phyloP scores from a whole-genome alignment of 2,329 filamentous ascomycete species.

The Colletotrichum acutatum region DNA sequence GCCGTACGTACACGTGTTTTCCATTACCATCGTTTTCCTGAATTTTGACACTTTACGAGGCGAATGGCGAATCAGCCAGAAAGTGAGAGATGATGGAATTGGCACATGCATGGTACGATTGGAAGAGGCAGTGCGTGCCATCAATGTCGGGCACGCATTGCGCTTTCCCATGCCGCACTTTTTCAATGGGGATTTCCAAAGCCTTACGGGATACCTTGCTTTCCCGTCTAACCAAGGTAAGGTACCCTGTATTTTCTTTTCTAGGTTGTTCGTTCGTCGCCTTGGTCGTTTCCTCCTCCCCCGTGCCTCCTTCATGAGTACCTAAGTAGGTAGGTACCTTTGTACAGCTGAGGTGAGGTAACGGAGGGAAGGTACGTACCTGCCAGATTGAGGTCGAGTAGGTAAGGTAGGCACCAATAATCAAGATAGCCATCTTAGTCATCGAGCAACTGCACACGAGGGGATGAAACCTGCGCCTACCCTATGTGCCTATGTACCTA shows the following conservation, averaged over 20 bases:
- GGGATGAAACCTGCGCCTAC: not conserved
- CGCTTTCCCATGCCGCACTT: not conserved
- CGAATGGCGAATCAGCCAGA: not conserved
- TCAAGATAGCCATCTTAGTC: not conserved
- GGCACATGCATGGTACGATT: not conserved
- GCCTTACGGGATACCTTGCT: not conserved
- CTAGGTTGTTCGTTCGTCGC: not conserved
- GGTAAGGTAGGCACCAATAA: not conserved
- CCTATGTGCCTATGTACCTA: too few species aligned
- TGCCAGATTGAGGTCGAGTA: not conserved
- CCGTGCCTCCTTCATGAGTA: not conserved
- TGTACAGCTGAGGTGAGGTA: not conserved
- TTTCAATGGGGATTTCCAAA: not conserved
- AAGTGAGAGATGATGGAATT: slow-evolving; percentile 2
- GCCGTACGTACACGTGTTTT: not conserved
- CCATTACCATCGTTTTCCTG: not conserved
- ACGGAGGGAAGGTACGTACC: not conserved
- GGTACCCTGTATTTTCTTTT: not conserved
- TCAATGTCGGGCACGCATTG: not conserved
- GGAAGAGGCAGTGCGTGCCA: not conserved
- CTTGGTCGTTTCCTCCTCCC: not conserved
- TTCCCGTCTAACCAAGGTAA: too few species aligned
- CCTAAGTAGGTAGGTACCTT: not conserved
- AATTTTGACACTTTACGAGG: not conserved
- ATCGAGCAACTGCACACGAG: not conserved